A percentile compares a stretch with the other conserved stretches of the same genome.
Evolutionary conservation across 768 basidiomycete genomes (phyloP).

Genomic region (Calocybe cyanea): DNA sequence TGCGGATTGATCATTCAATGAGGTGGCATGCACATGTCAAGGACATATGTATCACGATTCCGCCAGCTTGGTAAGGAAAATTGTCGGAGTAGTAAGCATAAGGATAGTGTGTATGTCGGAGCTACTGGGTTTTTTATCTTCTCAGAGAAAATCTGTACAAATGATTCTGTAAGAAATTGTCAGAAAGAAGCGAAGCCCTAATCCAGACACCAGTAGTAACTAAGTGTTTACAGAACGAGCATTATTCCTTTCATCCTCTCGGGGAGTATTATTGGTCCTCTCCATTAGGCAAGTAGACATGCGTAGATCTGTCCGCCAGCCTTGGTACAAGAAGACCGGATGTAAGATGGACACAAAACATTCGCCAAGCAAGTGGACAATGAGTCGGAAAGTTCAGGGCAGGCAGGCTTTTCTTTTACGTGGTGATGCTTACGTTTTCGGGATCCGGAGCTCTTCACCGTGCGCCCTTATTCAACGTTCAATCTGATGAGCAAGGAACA

Average conservation of each 20-base stretch:
- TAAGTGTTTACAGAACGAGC: constrained; percentile 35
- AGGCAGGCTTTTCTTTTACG: constrained; percentile 20
- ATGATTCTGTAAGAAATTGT: constrained; percentile 42
- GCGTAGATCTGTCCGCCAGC: constrained; percentile 43
- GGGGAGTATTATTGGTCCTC: constrained; percentile 60
- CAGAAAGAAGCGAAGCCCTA: constrained; percentile 57
- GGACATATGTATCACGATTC: no score
- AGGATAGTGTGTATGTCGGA: no score
- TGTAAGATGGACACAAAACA: constrained; percentile 19
- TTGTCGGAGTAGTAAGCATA: no score
- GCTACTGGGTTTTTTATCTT: no score
- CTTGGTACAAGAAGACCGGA: constrained; percentile 63
- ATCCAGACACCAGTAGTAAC: constrained; percentile 19
- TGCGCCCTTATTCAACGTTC: background rate
- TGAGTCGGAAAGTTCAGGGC: constrained; percentile 33
- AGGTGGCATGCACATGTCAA: no score
- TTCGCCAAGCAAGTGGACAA: constrained; percentile 3
- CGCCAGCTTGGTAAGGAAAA: no score
- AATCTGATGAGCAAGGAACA: constrained; percentile 10
- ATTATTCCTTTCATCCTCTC: constrained; percentile 65
- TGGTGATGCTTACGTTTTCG: constrained; percentile 11
- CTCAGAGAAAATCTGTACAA: constrained; percentile 70
- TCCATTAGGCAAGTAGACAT: constrained; percentile 71
- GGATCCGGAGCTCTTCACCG: constrained; percentile 4
- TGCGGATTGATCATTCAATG: no score